Base-by-base conservation (phyloP, 345 rosid species). In the Gossypium raimondii region DNA sequence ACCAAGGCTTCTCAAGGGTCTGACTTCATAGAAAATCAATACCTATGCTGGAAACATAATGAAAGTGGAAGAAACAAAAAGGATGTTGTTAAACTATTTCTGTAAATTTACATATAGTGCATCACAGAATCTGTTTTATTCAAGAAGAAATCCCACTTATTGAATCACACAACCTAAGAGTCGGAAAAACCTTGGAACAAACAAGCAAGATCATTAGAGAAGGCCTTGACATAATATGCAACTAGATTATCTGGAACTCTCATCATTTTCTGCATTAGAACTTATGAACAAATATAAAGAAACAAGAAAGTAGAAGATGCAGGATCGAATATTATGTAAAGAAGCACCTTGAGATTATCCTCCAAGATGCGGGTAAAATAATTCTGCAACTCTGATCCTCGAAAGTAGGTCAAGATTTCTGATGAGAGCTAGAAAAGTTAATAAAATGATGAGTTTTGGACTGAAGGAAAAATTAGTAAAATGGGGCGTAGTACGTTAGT, bases 361-460 rank as follows among this genome's bases (percentile, higher is more conserved):
- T 95, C 99, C 73, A 95, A 79, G 50, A 95, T 91, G 58, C 99
- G 94, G 51, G 99, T 93, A 83, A 95, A 95, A 80, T 93, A 95
- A 78, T 93, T 95, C 80, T 95, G 99, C 73, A 95, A 85, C 76
- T 95, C 99, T 68, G 98, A 95, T 43, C 99, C 99, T 73, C 98
- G 89, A 78, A 95, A 95, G 77, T 95, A 88, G 27, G 99, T 93
- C 89, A 95, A 81, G 29, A 95, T 93, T 79, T 95, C 99, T 22
- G 22, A 22, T 1, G 22, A 22, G 22, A 22, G 22, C 22, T 22
- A 22, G 22, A 22, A 22, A 22, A 1, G 22, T 22, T 22, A 22
- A 1, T 22, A 1, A 22, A 22, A 22, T 1, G 22, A 22, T 22
- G 22, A 22, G 22, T 22, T 22, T 22, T 22, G 22, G 22, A 22